Conservation (phyloP, 768 basidiomycete species). For the Boletus insuetus region DNA sequence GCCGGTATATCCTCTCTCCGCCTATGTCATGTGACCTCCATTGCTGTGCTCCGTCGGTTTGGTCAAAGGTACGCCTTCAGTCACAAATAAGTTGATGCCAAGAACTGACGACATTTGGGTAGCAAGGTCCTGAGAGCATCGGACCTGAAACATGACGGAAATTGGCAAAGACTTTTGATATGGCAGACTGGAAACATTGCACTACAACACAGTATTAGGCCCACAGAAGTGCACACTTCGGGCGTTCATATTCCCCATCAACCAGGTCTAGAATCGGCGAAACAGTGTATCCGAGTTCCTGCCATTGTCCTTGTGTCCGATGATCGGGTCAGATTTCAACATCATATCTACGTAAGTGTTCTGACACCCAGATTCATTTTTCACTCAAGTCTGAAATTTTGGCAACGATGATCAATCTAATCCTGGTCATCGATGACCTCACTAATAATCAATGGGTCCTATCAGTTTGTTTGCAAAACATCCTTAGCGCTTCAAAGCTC, state of each 20-base stretch:
- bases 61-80: constrained; percentile 8
- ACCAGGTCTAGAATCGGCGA: background rate
- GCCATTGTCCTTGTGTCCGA: background rate
- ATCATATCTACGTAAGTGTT: constrained; percentile 8
- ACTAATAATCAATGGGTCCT: background rate
- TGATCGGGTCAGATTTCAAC: background rate
- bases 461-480: background rate
- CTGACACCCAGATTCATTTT: constrained; percentile 6
- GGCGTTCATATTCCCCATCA: background rate
- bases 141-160: background rate
- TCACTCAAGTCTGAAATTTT: background rate
- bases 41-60: constrained; percentile 19
- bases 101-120: constrained; percentile 4
- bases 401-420: background rate
- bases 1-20: background rate
- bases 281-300: background rate
- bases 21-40: background rate
- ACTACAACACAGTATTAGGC: background rate
- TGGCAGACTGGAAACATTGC: background rate
- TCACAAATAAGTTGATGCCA: constrained; percentile 5
- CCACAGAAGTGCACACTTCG: background rate
- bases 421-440: background rate
- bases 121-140: constrained; percentile 4
- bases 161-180: background rate
- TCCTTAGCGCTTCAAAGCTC: no score